Conservation (phyloP, 129 eudicot species). For the Dittrichia graveolens region DNA sequence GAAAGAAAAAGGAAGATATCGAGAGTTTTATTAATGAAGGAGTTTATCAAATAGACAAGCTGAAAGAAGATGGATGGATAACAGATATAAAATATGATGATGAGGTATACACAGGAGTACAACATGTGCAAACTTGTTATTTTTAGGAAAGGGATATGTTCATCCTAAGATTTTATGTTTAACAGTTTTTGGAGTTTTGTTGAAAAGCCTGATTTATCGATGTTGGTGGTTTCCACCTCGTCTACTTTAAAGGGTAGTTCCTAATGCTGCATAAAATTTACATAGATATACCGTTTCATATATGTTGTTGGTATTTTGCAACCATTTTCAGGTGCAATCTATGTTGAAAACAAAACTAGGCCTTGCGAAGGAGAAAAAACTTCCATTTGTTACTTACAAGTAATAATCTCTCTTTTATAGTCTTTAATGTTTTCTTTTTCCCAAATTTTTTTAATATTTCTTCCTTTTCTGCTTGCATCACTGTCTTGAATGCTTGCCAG, state of each 20-base stretch:
- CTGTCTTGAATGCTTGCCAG: background rate
- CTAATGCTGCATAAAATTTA: too few relatives aligned
- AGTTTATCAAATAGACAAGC: conserved; percentile 68
- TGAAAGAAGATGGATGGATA: conserved; percentile 89
- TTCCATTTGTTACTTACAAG: conserved; percentile 77
- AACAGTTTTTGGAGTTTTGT: background rate
- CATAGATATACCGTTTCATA: background rate
- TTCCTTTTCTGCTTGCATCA: background rate
- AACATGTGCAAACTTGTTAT: background rate
- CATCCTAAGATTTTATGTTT: background rate
- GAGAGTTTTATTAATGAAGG: conserved; percentile 87
- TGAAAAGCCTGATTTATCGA: background rate
- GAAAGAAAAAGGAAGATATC: conserved; percentile 72
- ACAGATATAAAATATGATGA: conserved; percentile 93
- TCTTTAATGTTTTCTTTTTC: background rate
- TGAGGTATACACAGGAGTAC: conserved; percentile 50
- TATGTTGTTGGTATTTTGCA: background rate
- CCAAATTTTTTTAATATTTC: background rate
- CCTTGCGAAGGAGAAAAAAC: conserved; percentile 58
- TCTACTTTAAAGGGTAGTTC: too few relatives aligned
- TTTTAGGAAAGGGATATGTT: background rate
- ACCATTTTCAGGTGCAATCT: conserved; percentile 56
- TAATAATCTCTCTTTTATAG: conserved; percentile 22
- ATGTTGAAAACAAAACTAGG: conserved; percentile 65
- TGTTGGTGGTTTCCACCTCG: background rate